Evolutionary conservation across 2,329 filamentous ascomycete species (phyloP).

Genomic region (Fusarium agapanthi): DNA sequence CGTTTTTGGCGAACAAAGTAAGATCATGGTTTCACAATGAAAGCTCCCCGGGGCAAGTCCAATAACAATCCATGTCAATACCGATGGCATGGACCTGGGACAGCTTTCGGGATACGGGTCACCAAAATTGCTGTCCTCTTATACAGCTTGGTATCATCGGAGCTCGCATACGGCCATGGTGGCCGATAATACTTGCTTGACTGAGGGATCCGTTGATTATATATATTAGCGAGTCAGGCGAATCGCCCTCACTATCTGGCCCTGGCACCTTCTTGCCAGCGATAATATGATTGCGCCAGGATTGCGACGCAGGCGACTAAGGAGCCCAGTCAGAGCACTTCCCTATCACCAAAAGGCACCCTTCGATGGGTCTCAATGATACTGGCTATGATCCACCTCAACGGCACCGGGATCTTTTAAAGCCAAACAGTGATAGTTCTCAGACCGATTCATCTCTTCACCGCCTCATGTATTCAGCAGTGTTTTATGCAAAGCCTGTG

Average conservation of each 20-base stretch:
- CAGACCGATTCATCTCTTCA: conserved; percentile 39
- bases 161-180: not conserved
- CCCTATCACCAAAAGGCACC: conserved; percentile 19
- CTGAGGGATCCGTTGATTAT: conserved; percentile 1
- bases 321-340: conserved; percentile 20
- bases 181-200: not conserved
- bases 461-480: conserved; percentile 39
- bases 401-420: conserved; percentile 26
- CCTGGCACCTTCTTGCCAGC: not conserved
- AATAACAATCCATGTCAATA: conserved; percentile 35
- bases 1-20: conserved; percentile 18
- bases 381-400: conserved; percentile 35
- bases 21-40: conserved; percentile 21
- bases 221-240: conserved; percentile 6
- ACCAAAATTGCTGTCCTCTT: conserved; percentile 16
- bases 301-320: conserved; percentile 13
- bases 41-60: conserved; percentile 13
- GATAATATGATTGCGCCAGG: conserved; percentile 14
- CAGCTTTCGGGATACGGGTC: conserved; percentile 19
- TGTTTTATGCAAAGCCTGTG: conserved; percentile 35
- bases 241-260: conserved; percentile 1
- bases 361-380: conserved; percentile 30
- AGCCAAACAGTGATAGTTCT: conserved; percentile 36
- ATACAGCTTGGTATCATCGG: conserved; percentile 10
- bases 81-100: conserved; percentile 46